Evolutionary conservation across 176 grass and related monocot genomes (phyloP).

Genomic region (Juncus effusus): DNA sequence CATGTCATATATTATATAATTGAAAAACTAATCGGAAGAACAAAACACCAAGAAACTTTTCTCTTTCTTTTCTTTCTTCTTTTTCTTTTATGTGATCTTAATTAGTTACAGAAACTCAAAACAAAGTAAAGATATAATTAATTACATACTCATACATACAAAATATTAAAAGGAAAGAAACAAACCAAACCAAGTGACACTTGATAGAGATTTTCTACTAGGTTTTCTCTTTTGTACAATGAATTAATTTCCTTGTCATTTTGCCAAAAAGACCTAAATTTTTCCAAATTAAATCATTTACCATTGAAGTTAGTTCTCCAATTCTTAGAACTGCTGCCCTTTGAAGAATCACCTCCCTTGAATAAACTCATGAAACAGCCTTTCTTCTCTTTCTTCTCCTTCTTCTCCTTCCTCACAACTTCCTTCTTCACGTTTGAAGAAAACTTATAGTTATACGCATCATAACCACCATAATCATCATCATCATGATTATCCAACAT

Average conservation of each 20-base stretch:
- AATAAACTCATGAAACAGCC: conserved; percentile 28
- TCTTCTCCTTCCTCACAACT: conserved; percentile 38
- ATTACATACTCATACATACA: too few species aligned
- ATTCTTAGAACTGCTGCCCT: conserved; percentile 12
- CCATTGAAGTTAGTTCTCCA: conserved; percentile 25
- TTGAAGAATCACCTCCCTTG: conserved; percentile 45
- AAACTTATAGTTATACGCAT: conserved; percentile 29
- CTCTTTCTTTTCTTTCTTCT: too few species aligned
- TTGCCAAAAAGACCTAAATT: not conserved
- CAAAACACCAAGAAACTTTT: too few species aligned
- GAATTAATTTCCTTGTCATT: not conserved
- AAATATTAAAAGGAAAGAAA: too few species aligned
- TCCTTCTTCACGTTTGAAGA: conserved; percentile 35
- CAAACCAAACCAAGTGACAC: too few species aligned
- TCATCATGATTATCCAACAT: conserved; percentile 17
- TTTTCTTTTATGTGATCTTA: too few species aligned
- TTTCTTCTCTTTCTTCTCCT: conserved; percentile 31
- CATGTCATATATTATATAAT: too few species aligned
- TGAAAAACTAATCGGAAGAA: too few species aligned
- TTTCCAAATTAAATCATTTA: conserved; percentile 20
- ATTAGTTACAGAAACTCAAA: too few species aligned
- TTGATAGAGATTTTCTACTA: too few species aligned
- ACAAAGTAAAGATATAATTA: too few species aligned
- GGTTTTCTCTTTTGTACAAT: too few species aligned
- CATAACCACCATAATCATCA: conserved; percentile 6